Conservation (phyloP, 768 basidiomycete genomes). For the Naganishia vishniacii region DNA sequence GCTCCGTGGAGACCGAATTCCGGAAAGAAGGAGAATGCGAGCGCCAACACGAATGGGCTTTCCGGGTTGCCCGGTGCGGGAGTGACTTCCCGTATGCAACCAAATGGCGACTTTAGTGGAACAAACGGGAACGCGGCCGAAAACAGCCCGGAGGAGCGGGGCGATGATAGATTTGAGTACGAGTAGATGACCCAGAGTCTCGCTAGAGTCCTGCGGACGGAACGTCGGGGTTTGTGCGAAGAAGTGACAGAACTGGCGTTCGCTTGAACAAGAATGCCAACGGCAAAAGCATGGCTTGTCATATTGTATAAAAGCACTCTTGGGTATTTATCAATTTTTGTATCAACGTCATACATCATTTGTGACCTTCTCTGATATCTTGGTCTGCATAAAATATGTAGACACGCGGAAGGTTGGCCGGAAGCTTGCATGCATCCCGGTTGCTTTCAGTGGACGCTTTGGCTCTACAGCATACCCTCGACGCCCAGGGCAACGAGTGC, state of each 20-base stretch:
- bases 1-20: slow-evolving; percentile 24
- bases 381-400: too few species aligned
- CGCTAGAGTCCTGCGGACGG: background rate
- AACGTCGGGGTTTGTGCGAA: background rate
- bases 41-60: slow-evolving; percentile 5
- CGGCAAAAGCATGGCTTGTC: too few species aligned
- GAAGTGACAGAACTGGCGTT: background rate
- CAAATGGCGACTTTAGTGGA: slow-evolving; percentile 14
- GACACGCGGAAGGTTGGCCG: too few species aligned
- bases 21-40: background rate
- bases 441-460: too few species aligned
- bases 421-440: too few species aligned
- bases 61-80: slow-evolving; percentile 7
- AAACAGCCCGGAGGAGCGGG: slow-evolving; percentile 9
- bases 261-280: too few species aligned
- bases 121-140: slow-evolving; percentile 4
- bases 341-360: slow-evolving; percentile 2
- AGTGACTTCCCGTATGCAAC: slow-evolving; percentile 11
- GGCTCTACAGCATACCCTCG: slow-evolving; percentile 33
- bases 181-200: background rate
- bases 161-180: slow-evolving; percentile 19
- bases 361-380: too few species aligned
- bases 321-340: slow-evolving; percentile 4
- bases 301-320: slow-evolving; percentile 1
- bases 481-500: slow-evolving; percentile 44